phyloP scores from a whole-genome alignment of 495 filamentous ascomycete genomes.

The Chaetomium fimeti region DNA sequence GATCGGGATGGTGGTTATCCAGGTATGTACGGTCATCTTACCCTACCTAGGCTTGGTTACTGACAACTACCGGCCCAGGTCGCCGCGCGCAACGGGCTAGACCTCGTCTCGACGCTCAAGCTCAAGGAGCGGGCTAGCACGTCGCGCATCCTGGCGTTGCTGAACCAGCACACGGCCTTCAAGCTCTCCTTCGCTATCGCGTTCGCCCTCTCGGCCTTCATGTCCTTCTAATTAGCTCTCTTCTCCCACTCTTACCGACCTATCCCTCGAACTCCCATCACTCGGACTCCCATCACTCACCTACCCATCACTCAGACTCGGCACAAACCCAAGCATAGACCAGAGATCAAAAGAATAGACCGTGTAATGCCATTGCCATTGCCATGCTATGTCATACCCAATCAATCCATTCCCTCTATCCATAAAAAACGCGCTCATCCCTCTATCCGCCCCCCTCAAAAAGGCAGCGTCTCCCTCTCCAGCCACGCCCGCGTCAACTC shows the following conservation, averaged over 20 bases:
- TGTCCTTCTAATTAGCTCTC: constrained; percentile 51
- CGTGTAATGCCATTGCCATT: background rate
- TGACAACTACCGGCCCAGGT: constrained; percentile 49
- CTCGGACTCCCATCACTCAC: no score
- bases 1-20: constrained; percentile 64
- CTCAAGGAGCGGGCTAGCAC: constrained; percentile 41
- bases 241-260: no score
- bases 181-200: constrained; percentile 75
- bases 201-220: constrained; percentile 76
- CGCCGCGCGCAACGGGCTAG: constrained; percentile 70
- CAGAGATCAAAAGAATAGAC: constrained; percentile 3
- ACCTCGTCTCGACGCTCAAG: constrained; percentile 49
- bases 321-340: background rate
- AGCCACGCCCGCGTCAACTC: constrained; percentile 72
- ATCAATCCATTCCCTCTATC: background rate
- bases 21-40: constrained; percentile 52
- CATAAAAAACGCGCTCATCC: background rate
- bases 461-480: constrained; percentile 72
- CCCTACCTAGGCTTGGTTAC: background rate
- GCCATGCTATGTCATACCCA: background rate
- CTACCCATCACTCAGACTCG: background rate
- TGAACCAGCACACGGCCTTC: constrained; percentile 69
- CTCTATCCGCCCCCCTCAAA: constrained; percentile 26
- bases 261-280: background rate
- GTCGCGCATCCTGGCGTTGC: constrained; percentile 57